Evolutionary conservation across 2,329 filamentous ascomycete species (phyloP).

Genomic region (Ilyonectria destructans): DNA sequence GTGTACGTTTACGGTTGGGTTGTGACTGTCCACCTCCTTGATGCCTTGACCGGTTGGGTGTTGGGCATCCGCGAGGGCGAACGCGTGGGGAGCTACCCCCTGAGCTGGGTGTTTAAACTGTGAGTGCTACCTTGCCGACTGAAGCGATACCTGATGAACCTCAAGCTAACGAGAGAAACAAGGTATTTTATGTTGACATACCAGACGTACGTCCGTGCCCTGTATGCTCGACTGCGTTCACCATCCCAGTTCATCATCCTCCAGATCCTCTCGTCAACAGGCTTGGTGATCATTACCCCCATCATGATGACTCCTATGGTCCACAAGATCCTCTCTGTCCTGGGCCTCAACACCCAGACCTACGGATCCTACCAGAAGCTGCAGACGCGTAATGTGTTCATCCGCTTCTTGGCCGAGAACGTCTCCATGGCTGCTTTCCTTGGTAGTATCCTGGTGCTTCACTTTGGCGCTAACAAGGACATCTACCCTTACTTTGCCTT

Average conservation of each 20-base stretch:
- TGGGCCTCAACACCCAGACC: conserved; percentile 72
- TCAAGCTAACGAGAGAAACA: conserved; percentile 31
- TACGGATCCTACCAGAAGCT: conserved; percentile 78
- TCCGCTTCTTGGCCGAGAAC: conserved; percentile 78
- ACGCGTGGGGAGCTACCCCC: conserved; percentile 78
- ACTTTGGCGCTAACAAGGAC: conserved; percentile 78
- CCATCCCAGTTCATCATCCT: conserved; percentile 77
- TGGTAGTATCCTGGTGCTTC: conserved; percentile 76
- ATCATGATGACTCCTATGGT: conserved; percentile 74
- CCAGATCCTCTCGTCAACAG: conserved; percentile 75
- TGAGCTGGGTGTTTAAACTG: conserved; percentile 81
- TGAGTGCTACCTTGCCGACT: conserved; percentile 55
- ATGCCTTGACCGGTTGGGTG: conserved; percentile 78
- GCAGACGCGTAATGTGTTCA: conserved; percentile 77
- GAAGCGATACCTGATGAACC: background rate
- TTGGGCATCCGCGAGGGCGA: conserved; percentile 77
- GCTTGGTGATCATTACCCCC: conserved; percentile 76
- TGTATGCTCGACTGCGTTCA: conserved; percentile 78
- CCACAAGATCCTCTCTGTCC: conserved; percentile 69
- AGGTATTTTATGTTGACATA: conserved; percentile 80
- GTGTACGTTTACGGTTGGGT: conserved; percentile 82
- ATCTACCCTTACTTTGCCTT: conserved; percentile 82
- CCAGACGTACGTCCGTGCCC: conserved; percentile 79
- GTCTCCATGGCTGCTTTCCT: conserved; percentile 79
- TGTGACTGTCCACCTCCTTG: conserved; percentile 75